Evolutionary conservation across 2,329 filamentous ascomycete genomes (phyloP).

Genomic region (Daldinia eschscholtzii): DNA sequence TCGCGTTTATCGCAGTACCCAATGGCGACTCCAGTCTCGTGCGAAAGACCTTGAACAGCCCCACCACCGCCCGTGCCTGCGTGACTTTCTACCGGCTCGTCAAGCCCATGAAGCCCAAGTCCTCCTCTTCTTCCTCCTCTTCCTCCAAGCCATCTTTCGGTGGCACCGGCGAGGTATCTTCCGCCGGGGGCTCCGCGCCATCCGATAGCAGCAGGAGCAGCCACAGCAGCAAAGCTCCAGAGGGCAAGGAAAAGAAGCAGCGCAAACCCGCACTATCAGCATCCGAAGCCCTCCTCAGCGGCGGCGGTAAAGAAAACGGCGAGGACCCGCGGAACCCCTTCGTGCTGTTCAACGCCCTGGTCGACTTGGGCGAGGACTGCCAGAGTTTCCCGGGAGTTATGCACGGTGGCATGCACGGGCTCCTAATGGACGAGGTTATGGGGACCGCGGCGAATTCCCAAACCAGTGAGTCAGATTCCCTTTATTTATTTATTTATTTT

Average conservation of each 20-base stretch:
- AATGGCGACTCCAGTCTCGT: conserved; percentile 48
- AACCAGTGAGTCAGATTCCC: conserved; percentile 36
- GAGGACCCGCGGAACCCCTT: conserved; percentile 48
- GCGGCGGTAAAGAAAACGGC: conserved; percentile 40
- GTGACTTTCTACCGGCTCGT: conserved; percentile 44
- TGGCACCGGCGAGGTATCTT: conserved; percentile 4
- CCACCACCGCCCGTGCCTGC: conserved; percentile 46
- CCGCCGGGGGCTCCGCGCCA: conserved; percentile 3
- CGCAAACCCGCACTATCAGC: conserved; percentile 14
- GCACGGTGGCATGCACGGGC: conserved; percentile 49
- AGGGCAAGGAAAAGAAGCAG: conserved; percentile 13
- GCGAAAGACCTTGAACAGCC: conserved; percentile 47
- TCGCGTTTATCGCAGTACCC: conserved; percentile 21
- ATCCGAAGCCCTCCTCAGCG: conserved; percentile 31
- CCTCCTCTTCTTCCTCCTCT: conserved; percentile 2
- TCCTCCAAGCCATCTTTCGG: background rate
- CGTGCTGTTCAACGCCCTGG: conserved; percentile 46
- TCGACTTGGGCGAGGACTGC: conserved; percentile 46
- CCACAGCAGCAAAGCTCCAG: conserved; percentile 2
- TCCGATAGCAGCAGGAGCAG: background rate
- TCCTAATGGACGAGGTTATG: conserved; percentile 52
- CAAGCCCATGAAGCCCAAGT: conserved; percentile 3
- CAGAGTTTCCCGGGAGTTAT: conserved; percentile 47
- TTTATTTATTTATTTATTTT: background rate
- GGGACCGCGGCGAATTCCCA: conserved; percentile 50